Conservation (phyloP, 164 flowering plant species). For the Aristolochia fimbriata region DNA sequence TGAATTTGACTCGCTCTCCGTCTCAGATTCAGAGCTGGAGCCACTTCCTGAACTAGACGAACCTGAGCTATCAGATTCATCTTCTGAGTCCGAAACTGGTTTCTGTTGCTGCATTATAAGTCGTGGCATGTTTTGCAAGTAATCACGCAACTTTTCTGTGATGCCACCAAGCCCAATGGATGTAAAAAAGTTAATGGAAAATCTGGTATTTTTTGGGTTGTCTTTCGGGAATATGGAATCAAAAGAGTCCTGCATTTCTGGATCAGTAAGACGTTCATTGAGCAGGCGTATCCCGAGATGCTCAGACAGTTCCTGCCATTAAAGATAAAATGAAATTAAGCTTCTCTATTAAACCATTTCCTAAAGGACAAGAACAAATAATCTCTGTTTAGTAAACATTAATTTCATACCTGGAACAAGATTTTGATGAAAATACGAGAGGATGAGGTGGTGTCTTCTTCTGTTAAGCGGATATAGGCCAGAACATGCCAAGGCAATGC, state of each 20-base stretch:
- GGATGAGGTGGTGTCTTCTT: constrained; percentile 95
- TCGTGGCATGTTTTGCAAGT: constrained; percentile 81
- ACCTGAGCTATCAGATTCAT: constrained; percentile 31
- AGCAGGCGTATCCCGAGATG: constrained; percentile 73
- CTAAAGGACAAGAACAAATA: too few relatives aligned
- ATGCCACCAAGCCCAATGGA: constrained; percentile 94
- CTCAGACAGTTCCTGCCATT: constrained; percentile 74
- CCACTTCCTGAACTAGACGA: constrained; percentile 21
- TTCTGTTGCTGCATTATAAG: constrained; percentile 86
- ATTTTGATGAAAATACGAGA: constrained; percentile 94
- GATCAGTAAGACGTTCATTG: constrained; percentile 72
- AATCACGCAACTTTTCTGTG: constrained; percentile 77
- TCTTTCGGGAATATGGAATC: constrained; percentile 87
- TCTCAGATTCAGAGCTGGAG: constrained; percentile 21
- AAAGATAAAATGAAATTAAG: constrained; percentile 1
- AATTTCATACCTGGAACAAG: constrained; percentile 58
- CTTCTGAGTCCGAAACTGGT: constrained; percentile 37
- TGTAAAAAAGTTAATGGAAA: constrained; percentile 83
- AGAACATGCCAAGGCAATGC: constrained; percentile 94
- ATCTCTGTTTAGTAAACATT: too few relatives aligned
- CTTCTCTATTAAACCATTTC: too few relatives aligned
- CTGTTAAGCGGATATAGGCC: constrained; percentile 82
- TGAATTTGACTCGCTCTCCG: constrained; percentile 19
- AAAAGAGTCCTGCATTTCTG: constrained; percentile 66
- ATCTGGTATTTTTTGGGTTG: constrained; percentile 81